Base-by-base conservation (phyloP, 1,284 basidiomycete genomes). In the Salmacisia buchloeana region DNA sequence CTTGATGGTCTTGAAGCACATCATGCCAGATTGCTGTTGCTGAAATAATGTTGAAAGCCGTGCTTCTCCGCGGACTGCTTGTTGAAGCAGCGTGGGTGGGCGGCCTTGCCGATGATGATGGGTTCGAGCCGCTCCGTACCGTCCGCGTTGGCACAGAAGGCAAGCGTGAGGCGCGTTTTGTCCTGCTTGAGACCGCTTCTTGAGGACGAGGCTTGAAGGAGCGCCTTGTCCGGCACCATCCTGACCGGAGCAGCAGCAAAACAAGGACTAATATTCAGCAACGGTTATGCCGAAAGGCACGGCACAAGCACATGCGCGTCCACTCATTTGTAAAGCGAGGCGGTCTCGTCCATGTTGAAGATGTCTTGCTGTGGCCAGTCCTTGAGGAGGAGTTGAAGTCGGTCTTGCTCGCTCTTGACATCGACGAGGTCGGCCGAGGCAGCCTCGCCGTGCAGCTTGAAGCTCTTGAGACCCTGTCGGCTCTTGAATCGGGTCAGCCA, bases 301-400 rank as follows among this genome's bases (percentile, higher is more conserved):
- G 46, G n/a, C n/a, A n/a, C n/a, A n/a, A n/a, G n/a, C 12, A 49
- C 2, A 49, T 7, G 4, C 10, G 6, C 6, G 23, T 12, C 3
- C 18, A 49, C 46, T 49, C 6, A 49, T 25, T 23, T 9, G 7
- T 31, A 49, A 25, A 49, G 29, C 5, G 18, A 29, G 3, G 15
- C 21, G 6, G 46, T 49, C 46, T 49, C 46, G 27, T 49, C 46
- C 46, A 49, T 49, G 29, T 49, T 49, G 46, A 49, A 49, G 10
- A 49, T 49, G 46, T 49, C 46, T 25, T 49, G 3, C 5, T 12
- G 21, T 4, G 18, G 21, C 46, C 46, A 49, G 18, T 25, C 46
- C 5, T 9, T 7, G 18, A 49, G 46, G 9, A 49, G 27, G 2
- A 18, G 3, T 25, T 49, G 46, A 29, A 49, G 5, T 25, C 46